These are phyloP conservation scores for Mortierella sp. DNA, from an alignment of 371 early-diverging fungal genomes.

Conservation along the genomic window DNA sequence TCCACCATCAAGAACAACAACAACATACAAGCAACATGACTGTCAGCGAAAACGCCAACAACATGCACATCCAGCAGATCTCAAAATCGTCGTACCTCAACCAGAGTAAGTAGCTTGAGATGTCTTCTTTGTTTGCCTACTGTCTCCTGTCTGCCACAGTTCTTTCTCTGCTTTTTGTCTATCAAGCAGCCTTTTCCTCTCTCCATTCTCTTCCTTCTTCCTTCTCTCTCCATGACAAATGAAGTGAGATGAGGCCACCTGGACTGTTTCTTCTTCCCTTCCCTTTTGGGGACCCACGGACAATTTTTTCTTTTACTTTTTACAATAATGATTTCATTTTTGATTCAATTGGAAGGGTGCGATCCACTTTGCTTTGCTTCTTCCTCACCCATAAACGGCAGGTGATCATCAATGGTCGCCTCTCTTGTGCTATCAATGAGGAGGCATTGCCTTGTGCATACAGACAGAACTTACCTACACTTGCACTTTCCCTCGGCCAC, in stretches of 20 bases:
- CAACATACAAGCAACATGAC: slow-evolving; percentile 37
- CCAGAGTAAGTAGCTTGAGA: slow-evolving; percentile 52
- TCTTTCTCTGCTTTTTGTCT: not conserved
- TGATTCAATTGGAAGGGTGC: slow-evolving; percentile 1
- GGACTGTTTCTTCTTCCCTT: not conserved
- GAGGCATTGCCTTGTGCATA: not conserved
- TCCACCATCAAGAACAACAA: slow-evolving; percentile 12
- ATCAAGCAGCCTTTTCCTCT: not conserved
- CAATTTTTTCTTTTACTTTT: slow-evolving; percentile 3
- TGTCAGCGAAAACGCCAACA: slow-evolving; percentile 34
- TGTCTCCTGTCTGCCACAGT: not conserved
- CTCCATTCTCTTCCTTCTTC: not conserved
- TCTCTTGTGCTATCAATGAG: not conserved
- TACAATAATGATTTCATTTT: slow-evolving; percentile 16
- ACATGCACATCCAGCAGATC: slow-evolving; percentile 40
- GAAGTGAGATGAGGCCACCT: not conserved
- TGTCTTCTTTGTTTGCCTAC: not conserved
- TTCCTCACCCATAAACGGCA: not conserved
- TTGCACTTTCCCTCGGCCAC: not conserved
- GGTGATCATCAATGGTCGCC: not conserved
- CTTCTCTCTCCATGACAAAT: not conserved
- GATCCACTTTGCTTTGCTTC: not conserved
- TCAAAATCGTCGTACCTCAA: slow-evolving; percentile 54
- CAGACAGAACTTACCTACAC: too few relatives aligned
- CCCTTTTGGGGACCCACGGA: slow-evolving; percentile 11